Evolutionary conservation across 2,329 filamentous ascomycete species (phyloP).

Genomic region (Epichloe amarillans): DNA sequence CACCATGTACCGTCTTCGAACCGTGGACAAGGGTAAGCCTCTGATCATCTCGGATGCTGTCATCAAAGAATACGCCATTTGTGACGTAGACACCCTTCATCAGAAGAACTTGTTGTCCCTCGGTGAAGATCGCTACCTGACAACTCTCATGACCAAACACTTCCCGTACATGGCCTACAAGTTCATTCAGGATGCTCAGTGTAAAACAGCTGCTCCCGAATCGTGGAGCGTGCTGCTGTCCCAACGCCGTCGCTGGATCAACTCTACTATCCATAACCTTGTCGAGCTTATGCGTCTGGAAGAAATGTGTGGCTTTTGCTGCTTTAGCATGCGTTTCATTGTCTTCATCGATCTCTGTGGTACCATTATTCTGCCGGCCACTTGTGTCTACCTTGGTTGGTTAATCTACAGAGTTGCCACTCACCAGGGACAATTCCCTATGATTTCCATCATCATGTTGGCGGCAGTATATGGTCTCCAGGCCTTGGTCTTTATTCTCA

Average conservation of each 20-base stretch:
- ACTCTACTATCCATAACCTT: constrained; percentile 95
- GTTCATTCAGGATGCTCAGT: constrained; percentile 86
- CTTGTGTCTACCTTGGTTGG: constrained; percentile 74
- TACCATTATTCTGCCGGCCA: constrained; percentile 83
- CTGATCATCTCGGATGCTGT: constrained; percentile 84
- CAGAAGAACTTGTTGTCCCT: constrained; percentile 91
- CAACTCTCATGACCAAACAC: constrained; percentile 95
- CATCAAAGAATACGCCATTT: constrained; percentile 78
- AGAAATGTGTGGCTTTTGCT: constrained; percentile 97
- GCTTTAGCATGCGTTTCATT: constrained; percentile 94
- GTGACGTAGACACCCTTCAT: constrained; percentile 85
- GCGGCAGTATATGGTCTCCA: constrained; percentile 91
- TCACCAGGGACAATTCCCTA: constrained; percentile 59
- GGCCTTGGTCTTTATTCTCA: constrained; percentile 89
- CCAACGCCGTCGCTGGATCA: constrained; percentile 98
- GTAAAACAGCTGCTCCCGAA: constrained; percentile 85
- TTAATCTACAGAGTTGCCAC: constrained; percentile 70
- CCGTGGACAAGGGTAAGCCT: constrained; percentile 85
- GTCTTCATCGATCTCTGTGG: constrained; percentile 90
- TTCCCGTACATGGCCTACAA: constrained; percentile 95
- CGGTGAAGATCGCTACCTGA: constrained; percentile 93
- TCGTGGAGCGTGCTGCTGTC: constrained; percentile 89
- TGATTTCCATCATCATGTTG: constrained; percentile 80
- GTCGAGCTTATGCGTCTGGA: constrained; percentile 80
- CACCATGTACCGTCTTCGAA: constrained; percentile 94